Conservation (phyloP, 2,329 filamentous ascomycete species). For the Amphichorda felina region DNA sequence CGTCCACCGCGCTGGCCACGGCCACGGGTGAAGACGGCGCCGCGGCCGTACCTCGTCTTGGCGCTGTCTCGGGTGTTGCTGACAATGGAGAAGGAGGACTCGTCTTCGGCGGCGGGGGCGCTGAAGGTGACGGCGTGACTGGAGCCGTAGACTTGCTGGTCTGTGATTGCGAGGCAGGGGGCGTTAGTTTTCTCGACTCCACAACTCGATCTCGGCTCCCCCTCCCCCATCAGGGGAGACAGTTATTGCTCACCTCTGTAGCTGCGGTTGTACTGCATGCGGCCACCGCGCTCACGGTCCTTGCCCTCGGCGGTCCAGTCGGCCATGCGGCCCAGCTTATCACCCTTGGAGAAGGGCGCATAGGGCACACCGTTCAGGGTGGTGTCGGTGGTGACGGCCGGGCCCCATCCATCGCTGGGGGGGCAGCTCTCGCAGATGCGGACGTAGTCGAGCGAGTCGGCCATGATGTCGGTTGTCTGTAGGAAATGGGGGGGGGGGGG, state of each 20-base stretch:
- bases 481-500: not conserved
- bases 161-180: too few relatives aligned
- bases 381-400: conserved; percentile 68
- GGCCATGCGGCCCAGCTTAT: conserved; percentile 97
- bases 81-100: conserved; percentile 94
- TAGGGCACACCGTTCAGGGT: conserved; percentile 93
- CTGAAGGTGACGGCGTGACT: conserved; percentile 80
- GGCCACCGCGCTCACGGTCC: conserved; percentile 65
- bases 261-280: conserved; percentile 84
- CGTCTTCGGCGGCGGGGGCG: conserved; percentile 85
- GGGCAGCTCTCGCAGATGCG: conserved; percentile 62
- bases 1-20: conserved; percentile 67
- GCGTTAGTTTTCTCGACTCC: not conserved
- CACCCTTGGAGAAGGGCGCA: conserved; percentile 95
- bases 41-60: conserved; percentile 80
- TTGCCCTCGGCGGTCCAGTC: conserved; percentile 95
- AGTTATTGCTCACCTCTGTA: conserved; percentile 80
- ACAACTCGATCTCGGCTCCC: too few relatives aligned
- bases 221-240: not conserved
- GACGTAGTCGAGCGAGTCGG: conserved; percentile 43
- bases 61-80: conserved; percentile 83
- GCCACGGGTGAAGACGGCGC: conserved; percentile 80
- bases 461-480: conserved; percentile 20
- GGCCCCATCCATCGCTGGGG: conserved; percentile 77
- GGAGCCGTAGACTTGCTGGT: conserved; percentile 94